phyloP scores from a whole-genome alignment of 208 protist genomes.

The Leishmania amazonensis region DNA sequence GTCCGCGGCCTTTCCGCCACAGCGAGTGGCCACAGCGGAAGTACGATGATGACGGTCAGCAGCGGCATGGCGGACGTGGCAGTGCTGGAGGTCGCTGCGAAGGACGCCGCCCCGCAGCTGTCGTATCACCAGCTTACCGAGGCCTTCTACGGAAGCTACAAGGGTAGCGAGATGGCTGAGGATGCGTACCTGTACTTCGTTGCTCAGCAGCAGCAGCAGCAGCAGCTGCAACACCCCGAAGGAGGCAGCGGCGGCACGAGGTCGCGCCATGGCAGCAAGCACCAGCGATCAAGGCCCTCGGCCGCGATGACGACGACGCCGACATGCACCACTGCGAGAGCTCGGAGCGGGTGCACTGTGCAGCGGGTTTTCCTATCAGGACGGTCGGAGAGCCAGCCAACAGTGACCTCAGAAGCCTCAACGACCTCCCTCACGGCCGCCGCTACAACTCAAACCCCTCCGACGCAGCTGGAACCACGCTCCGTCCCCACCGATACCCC shows the following conservation, averaged over 20 bases:
- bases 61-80: not conserved
- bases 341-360: not conserved
- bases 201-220: slow-evolving; percentile 7
- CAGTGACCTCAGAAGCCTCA: not conserved
- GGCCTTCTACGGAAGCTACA: slow-evolving; percentile 61
- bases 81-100: not conserved
- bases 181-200: slow-evolving; percentile 74
- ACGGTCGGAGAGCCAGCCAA: not conserved
- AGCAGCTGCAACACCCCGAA: not conserved
- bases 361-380: not conserved
- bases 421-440: not conserved
- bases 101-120: slow-evolving; percentile 29
- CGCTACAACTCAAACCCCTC: not conserved
- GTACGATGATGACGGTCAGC: not conserved
- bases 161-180: slow-evolving; percentile 56
- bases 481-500: not conserved
- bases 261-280: not conserved
- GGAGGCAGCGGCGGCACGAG: not conserved
- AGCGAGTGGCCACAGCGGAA: not conserved
- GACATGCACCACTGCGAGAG: not conserved
- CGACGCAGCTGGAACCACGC: not conserved
- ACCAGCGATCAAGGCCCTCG: not conserved
- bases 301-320: not conserved
- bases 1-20: not conserved
- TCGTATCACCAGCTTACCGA: slow-evolving; percentile 71